Base-by-base conservation (phyloP, 2,329 filamentous ascomycete species). In the Aspergillus latus region DNA sequence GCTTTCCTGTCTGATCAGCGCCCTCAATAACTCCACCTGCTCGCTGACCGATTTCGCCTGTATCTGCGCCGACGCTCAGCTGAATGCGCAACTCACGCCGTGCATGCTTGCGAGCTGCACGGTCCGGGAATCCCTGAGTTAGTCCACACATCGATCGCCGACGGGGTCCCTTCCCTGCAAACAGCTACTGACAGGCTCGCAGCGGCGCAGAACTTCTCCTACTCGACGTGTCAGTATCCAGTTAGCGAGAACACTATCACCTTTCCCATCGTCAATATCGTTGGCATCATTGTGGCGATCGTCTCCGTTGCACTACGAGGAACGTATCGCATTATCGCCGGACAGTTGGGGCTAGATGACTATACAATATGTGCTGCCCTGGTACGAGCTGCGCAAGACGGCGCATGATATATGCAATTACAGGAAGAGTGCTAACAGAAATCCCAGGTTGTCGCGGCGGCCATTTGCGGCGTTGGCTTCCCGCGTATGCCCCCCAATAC, bases 161-260 rank as follows among this genome's bases (percentile, higher is more conserved):
- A 21, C 21, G 21, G 21, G 21, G 16, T 11, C 37, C 29, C 8
- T 43, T 1, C 13, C 26, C 2, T n/a, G 29, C 8, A 10, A 26
- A 28, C 47, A 6, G 3, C 15, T 4, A 8, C 28, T 51, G 8
- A 51, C 29, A 7, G 26, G 9, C 15, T 29, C 43, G 49, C 13
- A n/a, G 32, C 49, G 4, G 32, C 13, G 46, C 42, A 32, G 8
- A 37, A 29, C 7, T 32, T 48, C 21, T 21, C 21, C 2, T 54
- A 54, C 30, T 11, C n/a, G 15, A 45, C 28, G 2, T 54, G 52
- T 21, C 26, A 54, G 10, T 54, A 54, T n/a, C 52, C 46, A 4
- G 30, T 48, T 8, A 28, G 11, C 1, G 37, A 28, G 3, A 37
- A 54, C 5, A 26, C 32, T 21, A 15, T 37, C 2, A 11, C 45